phyloP scores from a whole-genome alignment of 495 filamentous ascomycete species.

The Melanomma pulvis-pyrius region DNA sequence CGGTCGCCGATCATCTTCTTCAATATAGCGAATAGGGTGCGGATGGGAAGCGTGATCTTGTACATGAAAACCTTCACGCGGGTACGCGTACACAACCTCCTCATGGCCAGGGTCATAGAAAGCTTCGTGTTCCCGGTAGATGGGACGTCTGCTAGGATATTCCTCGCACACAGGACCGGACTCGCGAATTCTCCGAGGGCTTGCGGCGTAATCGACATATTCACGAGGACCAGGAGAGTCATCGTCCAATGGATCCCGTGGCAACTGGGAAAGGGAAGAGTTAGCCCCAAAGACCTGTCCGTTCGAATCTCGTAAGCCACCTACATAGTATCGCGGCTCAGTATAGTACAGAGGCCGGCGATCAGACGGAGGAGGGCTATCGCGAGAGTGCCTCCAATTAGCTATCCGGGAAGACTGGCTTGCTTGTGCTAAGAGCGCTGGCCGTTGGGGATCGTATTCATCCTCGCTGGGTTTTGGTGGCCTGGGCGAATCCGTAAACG shows the following conservation, averaged over 20 bases:
- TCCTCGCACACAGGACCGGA: slow-evolving; percentile 23
- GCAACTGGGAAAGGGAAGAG: slow-evolving; percentile 15
- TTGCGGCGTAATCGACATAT: slow-evolving; percentile 21
- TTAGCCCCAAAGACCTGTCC: slow-evolving; percentile 18
- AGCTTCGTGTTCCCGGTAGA: slow-evolving; percentile 25
- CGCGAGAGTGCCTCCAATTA: slow-evolving; percentile 13
- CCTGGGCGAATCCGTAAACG: slow-evolving; percentile 27
- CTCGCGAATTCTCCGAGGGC: slow-evolving; percentile 20
- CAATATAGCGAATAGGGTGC: slow-evolving; percentile 15
- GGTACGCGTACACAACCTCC: slow-evolving; percentile 16
- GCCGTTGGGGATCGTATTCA: slow-evolving; percentile 51
- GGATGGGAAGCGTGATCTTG: slow-evolving; percentile 19
- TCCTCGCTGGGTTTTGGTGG: slow-evolving; percentile 41
- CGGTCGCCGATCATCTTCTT: slow-evolving; percentile 17
- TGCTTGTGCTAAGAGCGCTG: slow-evolving; percentile 31
- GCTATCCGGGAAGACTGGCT: slow-evolving; percentile 2
- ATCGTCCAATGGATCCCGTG: slow-evolving; percentile 26
- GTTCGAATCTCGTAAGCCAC: slow-evolving; percentile 10
- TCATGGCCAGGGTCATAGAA: slow-evolving; percentile 10
- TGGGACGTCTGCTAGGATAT: slow-evolving; percentile 20
- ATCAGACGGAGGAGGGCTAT: slow-evolving; percentile 23
- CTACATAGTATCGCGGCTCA: slow-evolving; percentile 34
- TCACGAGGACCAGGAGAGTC: slow-evolving; percentile 21
- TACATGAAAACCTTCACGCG: slow-evolving; percentile 8
- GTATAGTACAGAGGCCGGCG: slow-evolving; percentile 25